Evolutionary conservation across 306 rosid genomes (phyloP).

Genomic region (Abrus pulchellus): DNA sequence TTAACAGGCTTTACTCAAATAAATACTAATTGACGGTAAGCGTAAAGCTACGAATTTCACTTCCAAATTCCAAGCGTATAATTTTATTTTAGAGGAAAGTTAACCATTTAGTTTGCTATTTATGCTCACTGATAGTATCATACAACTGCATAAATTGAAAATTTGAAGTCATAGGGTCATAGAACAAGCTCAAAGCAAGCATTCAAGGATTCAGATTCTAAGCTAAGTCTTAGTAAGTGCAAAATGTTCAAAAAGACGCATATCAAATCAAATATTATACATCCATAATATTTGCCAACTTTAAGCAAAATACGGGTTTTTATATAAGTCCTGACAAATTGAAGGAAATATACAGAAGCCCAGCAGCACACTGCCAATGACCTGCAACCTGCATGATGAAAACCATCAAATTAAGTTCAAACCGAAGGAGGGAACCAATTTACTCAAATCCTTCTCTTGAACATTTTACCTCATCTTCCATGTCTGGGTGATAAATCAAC

Average conservation of each 20-base stretch:
- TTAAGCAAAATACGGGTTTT: slow-evolving; percentile 40
- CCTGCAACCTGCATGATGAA: slow-evolving; percentile 48
- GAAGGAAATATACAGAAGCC: slow-evolving; percentile 47
- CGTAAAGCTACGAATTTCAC: background rate
- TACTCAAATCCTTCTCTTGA: background rate
- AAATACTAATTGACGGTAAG: background rate
- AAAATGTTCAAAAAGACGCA: slow-evolving; percentile 14
- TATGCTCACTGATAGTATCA: background rate
- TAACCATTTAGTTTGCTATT: background rate
- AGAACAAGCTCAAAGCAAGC: slow-evolving; percentile 16
- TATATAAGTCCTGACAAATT: slow-evolving; percentile 25
- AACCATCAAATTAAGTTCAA: slow-evolving; percentile 39
- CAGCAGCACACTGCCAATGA: slow-evolving; percentile 37
- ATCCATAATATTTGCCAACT: slow-evolving; percentile 22
- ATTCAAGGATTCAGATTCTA: background rate
- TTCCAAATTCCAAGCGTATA: background rate
- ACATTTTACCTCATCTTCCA: slow-evolving; percentile 63
- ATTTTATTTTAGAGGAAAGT: background rate
- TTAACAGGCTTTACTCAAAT: background rate
- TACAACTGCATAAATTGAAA: background rate
- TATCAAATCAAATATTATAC: slow-evolving; percentile 29
- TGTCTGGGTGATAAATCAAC: slow-evolving; percentile 77
- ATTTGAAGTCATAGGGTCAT: background rate
- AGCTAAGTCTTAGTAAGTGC: slow-evolving; percentile 9
- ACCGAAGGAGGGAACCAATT: background rate